These are phyloP conservation scores for Bipolaris bicolor DNA, from an alignment of 2,329 filamentous ascomycete species.

Conservation along the genomic window DNA sequence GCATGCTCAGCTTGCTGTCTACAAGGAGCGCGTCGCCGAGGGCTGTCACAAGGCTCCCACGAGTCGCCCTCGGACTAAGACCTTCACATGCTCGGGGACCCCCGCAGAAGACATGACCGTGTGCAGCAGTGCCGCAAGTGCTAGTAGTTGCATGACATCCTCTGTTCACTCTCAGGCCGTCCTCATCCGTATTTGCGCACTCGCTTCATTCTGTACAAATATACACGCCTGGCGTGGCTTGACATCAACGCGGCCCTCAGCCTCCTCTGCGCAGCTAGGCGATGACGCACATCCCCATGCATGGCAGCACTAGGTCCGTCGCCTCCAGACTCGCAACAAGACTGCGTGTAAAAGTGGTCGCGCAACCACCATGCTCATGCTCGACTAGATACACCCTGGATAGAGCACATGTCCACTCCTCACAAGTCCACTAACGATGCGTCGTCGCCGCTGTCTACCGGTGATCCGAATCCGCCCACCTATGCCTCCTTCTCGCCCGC, in stretches of 20 bases:
- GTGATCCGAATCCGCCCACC: conserved; percentile 68
- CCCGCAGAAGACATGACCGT: conserved; percentile 23
- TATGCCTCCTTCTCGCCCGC: conserved; percentile 89
- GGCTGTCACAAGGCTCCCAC: conserved; percentile 12
- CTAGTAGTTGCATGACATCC: conserved; percentile 12
- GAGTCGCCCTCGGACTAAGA: conserved; percentile 25
- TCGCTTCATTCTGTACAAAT: background rate
- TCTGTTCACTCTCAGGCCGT: background rate
- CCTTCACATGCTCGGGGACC: conserved; percentile 38
- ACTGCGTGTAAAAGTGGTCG: conserved; percentile 10
- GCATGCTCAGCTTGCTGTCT: background rate
- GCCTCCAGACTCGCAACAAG: conserved; percentile 20
- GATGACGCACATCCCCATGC: conserved; percentile 49
- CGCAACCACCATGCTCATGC: conserved; percentile 37
- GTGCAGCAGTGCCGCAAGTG: conserved; percentile 23
- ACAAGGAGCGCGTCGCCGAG: background rate
- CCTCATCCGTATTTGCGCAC: background rate
- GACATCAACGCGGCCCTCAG: conserved; percentile 27
- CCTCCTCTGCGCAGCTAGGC: conserved; percentile 32
- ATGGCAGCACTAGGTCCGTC: conserved; percentile 53
- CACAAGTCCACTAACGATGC: conserved; percentile 47
- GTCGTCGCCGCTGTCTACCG: conserved; percentile 45
- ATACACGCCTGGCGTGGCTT: conserved; percentile 17
- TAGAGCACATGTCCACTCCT: conserved; percentile 51
- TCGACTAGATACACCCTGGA: conserved; percentile 49